Evolutionary conservation across 495 filamentous ascomycete species (phyloP), one percentile per base, ranked within the genome.

Genomic region (Staphylotrichum longicolle): DNA sequence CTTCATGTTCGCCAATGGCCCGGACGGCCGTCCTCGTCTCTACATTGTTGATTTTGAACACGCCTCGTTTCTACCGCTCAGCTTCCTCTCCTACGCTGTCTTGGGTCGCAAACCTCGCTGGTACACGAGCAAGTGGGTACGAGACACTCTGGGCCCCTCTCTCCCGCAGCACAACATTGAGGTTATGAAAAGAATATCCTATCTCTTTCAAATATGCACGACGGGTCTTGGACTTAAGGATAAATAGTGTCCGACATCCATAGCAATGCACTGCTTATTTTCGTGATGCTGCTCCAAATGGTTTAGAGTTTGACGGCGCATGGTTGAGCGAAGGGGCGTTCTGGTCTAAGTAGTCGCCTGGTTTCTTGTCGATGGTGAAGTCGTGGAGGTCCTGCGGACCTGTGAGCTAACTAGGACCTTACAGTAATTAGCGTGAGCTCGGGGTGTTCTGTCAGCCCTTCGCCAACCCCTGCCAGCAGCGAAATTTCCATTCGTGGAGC

Each of bases 1-100:
- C 45, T 58, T 49, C 46, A 49, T 58, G 56, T 30, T 58, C 35
- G 15, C 34, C 56, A 58, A 45, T 20, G 44, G 33, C 8, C 53
- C 44, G 45, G 45, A 58, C 27, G 56, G 56, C 47, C 56, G 44
- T 3, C 56, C 47, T 57, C 54, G 54, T 47, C 56, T 58, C 35
- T 49, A 58, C 39, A 50, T 58, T 48, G 15, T 58, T 32, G 56
- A 58, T 34, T 58, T 58, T 33, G 56, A 58, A 58, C 56, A 58
- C 46, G 32, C 56, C 56, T 58, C 56, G 33, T 58, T 58, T 32
- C 20, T 58, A 5, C 56, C 56, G 9, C 45, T 50, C 56, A 50
- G 47, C 45, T 58, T 58, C 5, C 45, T 58, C 34, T 6, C 56
- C 42, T 58, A 40, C 56, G 56, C 33, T 14, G 45, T 50, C 3